Percentiles rank a stretch among this genome's conserved stretches.
Evolutionary conservation across 2,329 filamentous ascomycete genomes (phyloP).

Genomic region (Catunica adiposa): DNA sequence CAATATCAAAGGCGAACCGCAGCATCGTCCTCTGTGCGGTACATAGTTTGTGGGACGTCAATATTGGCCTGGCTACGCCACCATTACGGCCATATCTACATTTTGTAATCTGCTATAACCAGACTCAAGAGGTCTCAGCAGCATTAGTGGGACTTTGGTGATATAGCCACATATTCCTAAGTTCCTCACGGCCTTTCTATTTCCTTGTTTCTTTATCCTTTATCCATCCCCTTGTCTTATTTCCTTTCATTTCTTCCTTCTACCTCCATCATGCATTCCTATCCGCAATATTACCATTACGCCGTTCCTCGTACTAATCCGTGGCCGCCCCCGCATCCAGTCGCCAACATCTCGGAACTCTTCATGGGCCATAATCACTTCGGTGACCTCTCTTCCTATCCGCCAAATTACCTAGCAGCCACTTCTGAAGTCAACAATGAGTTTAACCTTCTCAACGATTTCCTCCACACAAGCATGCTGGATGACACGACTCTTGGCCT

Average conservation of each 20-base stretch:
- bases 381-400: conserved; percentile 86
- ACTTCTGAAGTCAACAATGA: conserved; percentile 83
- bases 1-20: not conserved
- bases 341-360: conserved; percentile 19
- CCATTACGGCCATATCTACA: not conserved
- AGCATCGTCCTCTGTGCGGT: not conserved
- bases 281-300: not conserved
- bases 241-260: not conserved
- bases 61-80: not conserved
- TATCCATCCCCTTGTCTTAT: not conserved
- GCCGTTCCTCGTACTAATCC: not conserved
- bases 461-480: conserved; percentile 77
- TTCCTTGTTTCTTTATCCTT: not conserved
- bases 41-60: not conserved
- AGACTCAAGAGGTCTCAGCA: too few species aligned
- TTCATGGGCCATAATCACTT: conserved; percentile 64
- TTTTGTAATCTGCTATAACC: too few species aligned
- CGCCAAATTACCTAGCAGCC: conserved; percentile 80
- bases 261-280: not conserved
- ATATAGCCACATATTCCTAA: not conserved
- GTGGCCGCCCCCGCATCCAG: not conserved
- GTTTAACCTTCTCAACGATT: conserved; percentile 93
- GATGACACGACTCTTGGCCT: conserved; percentile 45
- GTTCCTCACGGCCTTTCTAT: not conserved
- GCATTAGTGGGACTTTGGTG: too few species aligned